Conservation (phyloP, 345 rosid genomes). For the Citrus australasica region DNA sequence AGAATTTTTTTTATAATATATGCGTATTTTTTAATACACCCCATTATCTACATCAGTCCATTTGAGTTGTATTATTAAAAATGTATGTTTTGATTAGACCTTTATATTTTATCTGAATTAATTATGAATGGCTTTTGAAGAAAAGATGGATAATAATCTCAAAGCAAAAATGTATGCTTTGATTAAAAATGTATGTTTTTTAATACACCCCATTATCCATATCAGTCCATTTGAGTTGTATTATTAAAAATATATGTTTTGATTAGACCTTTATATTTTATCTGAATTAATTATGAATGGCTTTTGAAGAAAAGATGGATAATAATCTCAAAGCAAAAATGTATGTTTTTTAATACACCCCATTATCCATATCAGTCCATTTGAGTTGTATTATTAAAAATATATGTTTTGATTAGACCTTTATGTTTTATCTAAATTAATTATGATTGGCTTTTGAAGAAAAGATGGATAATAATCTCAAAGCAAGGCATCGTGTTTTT, state of each 20-base stretch:
- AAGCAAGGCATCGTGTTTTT: not conserved
- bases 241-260: not conserved
- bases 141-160: not conserved
- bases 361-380: not conserved
- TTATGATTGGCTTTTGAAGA: not conserved
- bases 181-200: too few relatives aligned
- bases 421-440: not conserved
- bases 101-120: too few relatives aligned
- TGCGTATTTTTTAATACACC: not conserved
- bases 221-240: not conserved
- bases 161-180: not conserved
- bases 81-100: not conserved
- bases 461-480: not conserved
- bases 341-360: not conserved
- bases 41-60: not conserved
- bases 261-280: not conserved
- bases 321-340: not conserved
- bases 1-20: too few relatives aligned
- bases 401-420: not conserved
- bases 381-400: not conserved
- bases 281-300: not conserved
- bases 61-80: not conserved
- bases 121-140: not conserved
- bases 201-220: not conserved
- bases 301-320: not conserved